Conservation (phyloP, 345 rosid genomes). For the Chamaenerion angustifolium region DNA sequence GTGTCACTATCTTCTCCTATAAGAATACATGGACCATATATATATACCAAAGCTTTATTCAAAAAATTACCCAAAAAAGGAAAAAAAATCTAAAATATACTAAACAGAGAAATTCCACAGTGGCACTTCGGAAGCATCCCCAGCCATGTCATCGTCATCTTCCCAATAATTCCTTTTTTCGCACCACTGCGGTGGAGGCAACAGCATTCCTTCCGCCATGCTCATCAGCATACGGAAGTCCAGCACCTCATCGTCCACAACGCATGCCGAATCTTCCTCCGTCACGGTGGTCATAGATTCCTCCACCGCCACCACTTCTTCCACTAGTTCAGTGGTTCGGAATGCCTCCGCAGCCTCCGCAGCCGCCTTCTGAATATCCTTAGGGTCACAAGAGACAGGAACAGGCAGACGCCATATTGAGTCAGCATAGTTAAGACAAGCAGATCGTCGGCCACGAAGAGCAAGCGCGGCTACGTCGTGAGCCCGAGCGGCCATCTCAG, state of each 20-base stretch:
- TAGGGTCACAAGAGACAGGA: conserved; percentile 42
- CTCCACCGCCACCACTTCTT: conserved; percentile 17
- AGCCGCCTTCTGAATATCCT: conserved; percentile 67
- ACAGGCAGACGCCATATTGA: conserved; percentile 59
- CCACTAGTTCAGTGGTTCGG: conserved; percentile 2
- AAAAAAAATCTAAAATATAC: background rate
- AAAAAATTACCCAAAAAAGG: background rate
- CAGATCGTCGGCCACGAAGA: conserved; percentile 43
- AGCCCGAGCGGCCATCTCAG: conserved; percentile 90
- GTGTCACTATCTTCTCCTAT: too few relatives aligned
- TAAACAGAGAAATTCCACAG: conserved; percentile 35
- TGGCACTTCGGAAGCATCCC: conserved; percentile 23
- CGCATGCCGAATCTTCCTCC: background rate
- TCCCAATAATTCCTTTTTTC: conserved; percentile 9
- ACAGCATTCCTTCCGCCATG: conserved; percentile 73
- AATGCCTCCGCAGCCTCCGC: conserved; percentile 46
- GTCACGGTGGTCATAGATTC: conserved; percentile 25
- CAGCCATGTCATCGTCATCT: conserved; percentile 21
- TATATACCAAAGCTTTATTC: background rate
- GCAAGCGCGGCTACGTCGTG: conserved; percentile 82
- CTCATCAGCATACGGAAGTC: conserved; percentile 42
- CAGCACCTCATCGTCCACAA: conserved; percentile 43
- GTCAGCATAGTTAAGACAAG: conserved; percentile 83
- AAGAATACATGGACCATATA: too few relatives aligned
- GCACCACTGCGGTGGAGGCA: conserved; percentile 49